phyloP scores from a whole-genome alignment of 2,329 filamentous ascomycete species.

The Scedosporium minutisporum region DNA sequence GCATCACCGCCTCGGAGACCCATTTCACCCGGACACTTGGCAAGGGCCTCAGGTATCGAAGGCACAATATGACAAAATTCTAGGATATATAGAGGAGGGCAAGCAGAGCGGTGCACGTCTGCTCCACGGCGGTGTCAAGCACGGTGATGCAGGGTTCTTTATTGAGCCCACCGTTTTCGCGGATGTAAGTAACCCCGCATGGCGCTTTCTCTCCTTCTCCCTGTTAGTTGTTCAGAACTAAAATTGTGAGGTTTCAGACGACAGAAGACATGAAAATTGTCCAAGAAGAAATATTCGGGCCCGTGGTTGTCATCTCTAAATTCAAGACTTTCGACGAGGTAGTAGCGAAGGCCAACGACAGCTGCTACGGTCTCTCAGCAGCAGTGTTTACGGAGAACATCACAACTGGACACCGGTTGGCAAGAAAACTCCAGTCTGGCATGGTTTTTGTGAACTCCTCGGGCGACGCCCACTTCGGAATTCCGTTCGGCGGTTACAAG shows the following conservation, averaged over 20 bases:
- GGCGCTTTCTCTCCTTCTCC: too few species aligned
- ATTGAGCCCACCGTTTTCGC: conserved; percentile 22
- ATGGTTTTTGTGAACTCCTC: conserved; percentile 32
- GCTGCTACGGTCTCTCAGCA: conserved; percentile 44
- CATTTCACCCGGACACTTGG: conserved; percentile 25
- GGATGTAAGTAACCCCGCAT: conserved; percentile 13
- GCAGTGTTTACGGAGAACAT: conserved; percentile 49
- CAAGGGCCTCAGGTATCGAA: conserved; percentile 43
- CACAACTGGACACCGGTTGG: conserved; percentile 27
- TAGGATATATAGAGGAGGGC: conserved; percentile 55
- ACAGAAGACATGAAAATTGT: conserved; percentile 13
- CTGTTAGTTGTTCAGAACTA: too few species aligned
- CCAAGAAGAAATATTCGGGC: conserved; percentile 25
- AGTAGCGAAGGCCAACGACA: conserved; percentile 27
- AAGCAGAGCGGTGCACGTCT: conserved; percentile 48
- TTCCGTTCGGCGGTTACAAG: conserved; percentile 38
- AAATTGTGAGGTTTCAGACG: too few species aligned
- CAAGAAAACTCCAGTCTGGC: conserved; percentile 46
- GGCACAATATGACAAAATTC: conserved; percentile 54
- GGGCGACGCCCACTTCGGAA: conserved; percentile 15
- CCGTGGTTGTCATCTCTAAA: conserved; percentile 19
- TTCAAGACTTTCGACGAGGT: conserved; percentile 24
- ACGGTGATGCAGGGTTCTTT: conserved; percentile 14
- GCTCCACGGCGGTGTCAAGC: conserved; percentile 9
- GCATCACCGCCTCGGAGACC: conserved; percentile 26